These are phyloP conservation scores for Nepenthes gracilis DNA, from an alignment of 148 eudicot genomes.

Conservation along the genomic window DNA sequence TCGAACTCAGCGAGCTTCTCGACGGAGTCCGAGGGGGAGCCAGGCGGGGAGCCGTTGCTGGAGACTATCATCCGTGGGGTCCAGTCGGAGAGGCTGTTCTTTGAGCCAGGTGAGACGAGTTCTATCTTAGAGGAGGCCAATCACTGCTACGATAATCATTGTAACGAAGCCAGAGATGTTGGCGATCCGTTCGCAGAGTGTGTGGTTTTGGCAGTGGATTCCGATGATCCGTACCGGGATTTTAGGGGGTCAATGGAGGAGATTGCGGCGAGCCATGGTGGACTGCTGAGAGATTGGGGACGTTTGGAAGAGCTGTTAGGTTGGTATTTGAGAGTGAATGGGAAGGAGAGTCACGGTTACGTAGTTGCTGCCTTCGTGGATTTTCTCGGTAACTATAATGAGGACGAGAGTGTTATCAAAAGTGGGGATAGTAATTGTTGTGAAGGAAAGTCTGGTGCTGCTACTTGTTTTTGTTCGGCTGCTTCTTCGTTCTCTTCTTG, in stretches of 20 bases:
- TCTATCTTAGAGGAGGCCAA: neutral
- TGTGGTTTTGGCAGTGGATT: conserved; percentile 40
- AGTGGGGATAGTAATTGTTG: neutral
- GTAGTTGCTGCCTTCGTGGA: conserved; percentile 74
- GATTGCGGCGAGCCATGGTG: conserved; percentile 67
- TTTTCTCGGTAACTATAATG: conserved; percentile 18
- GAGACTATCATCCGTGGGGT: conserved; percentile 1
- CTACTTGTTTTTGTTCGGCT: conserved; percentile 20
- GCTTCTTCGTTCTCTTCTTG: conserved; percentile 25
- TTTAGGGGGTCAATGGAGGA: conserved; percentile 82
- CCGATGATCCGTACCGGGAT: conserved; percentile 43
- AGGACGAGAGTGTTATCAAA: conserved; percentile 3
- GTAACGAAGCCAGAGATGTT: too few species aligned
- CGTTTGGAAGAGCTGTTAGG: conserved; percentile 56
- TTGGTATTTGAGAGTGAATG: conserved; percentile 75
- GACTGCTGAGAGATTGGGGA: conserved; percentile 49
- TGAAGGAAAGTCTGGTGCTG: neutral
- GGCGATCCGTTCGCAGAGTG: conserved; percentile 15
- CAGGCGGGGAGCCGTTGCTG: neutral
- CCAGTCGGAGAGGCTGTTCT: neutral
- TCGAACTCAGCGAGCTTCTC: conserved; percentile 29
- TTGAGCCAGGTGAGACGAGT: conserved; percentile 1
- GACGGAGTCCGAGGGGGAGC: conserved; percentile 9
- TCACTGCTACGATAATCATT: too few species aligned
- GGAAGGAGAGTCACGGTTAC: conserved; percentile 43